Base-by-base conservation (phyloP, 768 basidiomycete genomes). In the Pisolithus tinctorius region DNA sequence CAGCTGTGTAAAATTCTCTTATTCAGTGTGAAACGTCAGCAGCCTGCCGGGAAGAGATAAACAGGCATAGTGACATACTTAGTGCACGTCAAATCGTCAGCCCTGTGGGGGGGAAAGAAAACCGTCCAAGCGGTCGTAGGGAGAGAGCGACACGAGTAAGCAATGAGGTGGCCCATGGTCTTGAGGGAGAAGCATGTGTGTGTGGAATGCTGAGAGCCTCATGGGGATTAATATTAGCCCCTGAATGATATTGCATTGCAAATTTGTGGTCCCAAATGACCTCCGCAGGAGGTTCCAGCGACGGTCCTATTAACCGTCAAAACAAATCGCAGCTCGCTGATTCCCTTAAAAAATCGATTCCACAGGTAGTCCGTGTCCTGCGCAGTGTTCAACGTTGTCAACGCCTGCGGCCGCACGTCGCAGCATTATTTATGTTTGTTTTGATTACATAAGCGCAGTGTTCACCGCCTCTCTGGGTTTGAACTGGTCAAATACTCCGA, bases 401-500 rank as follows among this genome's bases (percentile, higher is more conserved):
- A 20, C 41, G 41, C 41, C 34, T 34, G 34, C 34, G 13, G 34
- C 13, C 34, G 25, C 25, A 20, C 26, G 14, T 14, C 43, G 26
- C 43, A 45, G 43, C 43, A 14, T 5, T 45, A 27, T 45, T 45
- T 45, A 45, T 29, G 43, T 27, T 8, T 45, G 43, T 45, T 45
- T 45, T 26, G 43, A 17, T 45, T 45, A 45, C 27, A n/a, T 45
- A 45, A 45, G 40, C 40, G 40, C 40, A 41, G 40, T 23, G 40
- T 14, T 49, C 48, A 49, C 14, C 29, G 48, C 45, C 50, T 46
- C 31, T 49, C 56, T 49, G 55, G 50, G 49, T 58, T 62, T 51
- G 47, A 62, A 61, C 36, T 45, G 51, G 36, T 59, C 51, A 58
- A 61, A 58, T 63, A 61, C 56, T 63, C 60, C 60, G 63, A 52